Percentiles rank a stretch among this genome's conserved stretches.
phyloP scores from a whole-genome alignment of 169 alveolate genomes.

The Plasmodium gaboni region DNA sequence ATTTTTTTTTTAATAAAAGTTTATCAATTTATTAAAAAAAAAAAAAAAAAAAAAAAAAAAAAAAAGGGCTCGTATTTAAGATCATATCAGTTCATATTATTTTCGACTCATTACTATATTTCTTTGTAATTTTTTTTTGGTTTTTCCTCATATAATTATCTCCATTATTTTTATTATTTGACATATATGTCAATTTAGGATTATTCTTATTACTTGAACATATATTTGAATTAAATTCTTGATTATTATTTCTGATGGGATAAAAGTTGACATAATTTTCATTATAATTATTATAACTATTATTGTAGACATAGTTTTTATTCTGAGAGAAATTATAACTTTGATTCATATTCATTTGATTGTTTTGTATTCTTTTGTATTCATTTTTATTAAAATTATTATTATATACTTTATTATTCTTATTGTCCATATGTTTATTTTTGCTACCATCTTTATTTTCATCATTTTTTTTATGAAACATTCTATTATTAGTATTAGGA shows the following conservation, averaged over 20 bases:
- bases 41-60: not conserved
- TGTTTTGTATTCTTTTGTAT: not conserved
- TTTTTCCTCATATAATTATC: constrained; percentile 5
- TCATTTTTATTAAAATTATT: constrained; percentile 2
- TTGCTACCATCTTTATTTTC: not conserved
- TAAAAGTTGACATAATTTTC: constrained; percentile 6
- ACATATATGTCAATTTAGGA: not conserved
- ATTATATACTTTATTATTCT: constrained; percentile 8
- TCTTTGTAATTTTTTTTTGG: constrained; percentile 3
- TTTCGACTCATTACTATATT: not conserved
- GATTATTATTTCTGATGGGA: not conserved
- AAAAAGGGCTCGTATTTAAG: not conserved
- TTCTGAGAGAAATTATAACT: not conserved
- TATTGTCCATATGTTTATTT: not conserved
- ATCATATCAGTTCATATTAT: not conserved
- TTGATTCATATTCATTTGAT: not conserved
- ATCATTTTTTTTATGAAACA: constrained; percentile 6
- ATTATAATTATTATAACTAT: not conserved
- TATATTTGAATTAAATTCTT: not conserved
- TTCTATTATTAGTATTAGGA: constrained; percentile 1
- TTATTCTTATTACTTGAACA: constrained; percentile 13
- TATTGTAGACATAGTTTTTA: constrained; percentile 6
- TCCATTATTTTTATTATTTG: constrained; percentile 3
- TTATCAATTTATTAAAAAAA: not conserved
- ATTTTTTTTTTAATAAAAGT: not conserved